Conservation (phyloP, 345 rosid species). For the Populus pruinosa region DNA sequence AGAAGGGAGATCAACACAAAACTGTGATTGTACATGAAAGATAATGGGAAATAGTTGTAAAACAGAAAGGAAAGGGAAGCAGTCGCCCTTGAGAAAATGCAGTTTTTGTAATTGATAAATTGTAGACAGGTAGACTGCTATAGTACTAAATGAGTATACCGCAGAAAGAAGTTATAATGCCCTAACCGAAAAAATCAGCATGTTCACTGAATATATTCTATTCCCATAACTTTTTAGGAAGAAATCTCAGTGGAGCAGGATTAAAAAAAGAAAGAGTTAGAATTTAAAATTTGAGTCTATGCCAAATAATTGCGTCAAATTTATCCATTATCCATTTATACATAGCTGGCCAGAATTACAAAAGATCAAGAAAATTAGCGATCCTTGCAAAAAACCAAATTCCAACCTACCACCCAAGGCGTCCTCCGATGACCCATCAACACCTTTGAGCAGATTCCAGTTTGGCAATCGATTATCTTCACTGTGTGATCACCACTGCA, state of each 20-base stretch:
- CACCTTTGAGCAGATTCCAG: constrained; percentile 89
- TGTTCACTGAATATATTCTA: background rate
- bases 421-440: constrained; percentile 93
- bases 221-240: background rate
- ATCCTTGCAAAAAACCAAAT: background rate
- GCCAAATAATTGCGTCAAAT: background rate
- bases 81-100: background rate
- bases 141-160: background rate
- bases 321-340: background rate
- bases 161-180: background rate
- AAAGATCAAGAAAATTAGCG: background rate
- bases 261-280: background rate
- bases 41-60: background rate
- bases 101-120: background rate
- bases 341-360: background rate
- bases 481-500: constrained; percentile 90
- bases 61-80: background rate
- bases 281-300: background rate
- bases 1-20: background rate
- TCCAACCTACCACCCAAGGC: constrained; percentile 94
- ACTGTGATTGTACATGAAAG: background rate
- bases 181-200: background rate
- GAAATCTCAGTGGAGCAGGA: background rate
- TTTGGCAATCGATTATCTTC: constrained; percentile 81
- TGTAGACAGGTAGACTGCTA: background rate